phyloP scores from a whole-genome alignment of 2,329 filamentous ascomycete genomes.

The Xylaria sp. region DNA sequence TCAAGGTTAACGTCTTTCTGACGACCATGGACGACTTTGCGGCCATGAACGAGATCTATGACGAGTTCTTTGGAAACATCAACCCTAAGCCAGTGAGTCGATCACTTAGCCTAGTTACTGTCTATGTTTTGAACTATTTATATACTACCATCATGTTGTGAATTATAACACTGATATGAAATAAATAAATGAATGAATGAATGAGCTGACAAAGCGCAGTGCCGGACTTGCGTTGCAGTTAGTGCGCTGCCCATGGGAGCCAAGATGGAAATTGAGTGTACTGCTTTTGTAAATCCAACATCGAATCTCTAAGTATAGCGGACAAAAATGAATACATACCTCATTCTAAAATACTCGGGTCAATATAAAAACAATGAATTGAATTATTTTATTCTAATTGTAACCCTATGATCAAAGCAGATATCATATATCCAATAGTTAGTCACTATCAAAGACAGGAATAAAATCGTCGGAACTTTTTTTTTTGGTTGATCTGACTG shows the following conservation, averaged over 20 bases:
- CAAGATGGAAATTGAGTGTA: conserved; percentile 80
- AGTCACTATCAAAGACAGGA: not conserved
- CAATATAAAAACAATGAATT: too few relatives aligned
- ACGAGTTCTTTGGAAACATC: conserved; percentile 56
- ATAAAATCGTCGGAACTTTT: not conserved
- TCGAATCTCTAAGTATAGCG: conserved; percentile 23
- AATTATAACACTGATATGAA: not conserved
- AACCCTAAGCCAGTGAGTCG: conserved; percentile 60
- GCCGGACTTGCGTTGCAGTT: conserved; percentile 76
- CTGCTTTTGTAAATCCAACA: conserved; percentile 55
- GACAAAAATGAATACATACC: not conserved
- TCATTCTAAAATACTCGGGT: not conserved
- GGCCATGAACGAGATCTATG: conserved; percentile 66
- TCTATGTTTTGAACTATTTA: not conserved
- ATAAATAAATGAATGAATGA: not conserved
- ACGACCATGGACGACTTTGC: conserved; percentile 73
- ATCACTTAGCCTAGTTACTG: conserved; percentile 40
- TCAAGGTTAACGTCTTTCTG: conserved; percentile 75
- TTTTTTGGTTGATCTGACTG: not conserved
- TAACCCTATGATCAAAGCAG: too few relatives aligned
- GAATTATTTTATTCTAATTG: too few relatives aligned
- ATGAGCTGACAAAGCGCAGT: conserved; percentile 44
- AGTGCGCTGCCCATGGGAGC: conserved; percentile 76
- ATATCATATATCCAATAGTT: too few relatives aligned
- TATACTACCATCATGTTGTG: not conserved